Evolutionary conservation across 345 rosid species (phyloP), one percentile per base, ranked within the genome.

Genomic region (Lumnitzera littorea): DNA sequence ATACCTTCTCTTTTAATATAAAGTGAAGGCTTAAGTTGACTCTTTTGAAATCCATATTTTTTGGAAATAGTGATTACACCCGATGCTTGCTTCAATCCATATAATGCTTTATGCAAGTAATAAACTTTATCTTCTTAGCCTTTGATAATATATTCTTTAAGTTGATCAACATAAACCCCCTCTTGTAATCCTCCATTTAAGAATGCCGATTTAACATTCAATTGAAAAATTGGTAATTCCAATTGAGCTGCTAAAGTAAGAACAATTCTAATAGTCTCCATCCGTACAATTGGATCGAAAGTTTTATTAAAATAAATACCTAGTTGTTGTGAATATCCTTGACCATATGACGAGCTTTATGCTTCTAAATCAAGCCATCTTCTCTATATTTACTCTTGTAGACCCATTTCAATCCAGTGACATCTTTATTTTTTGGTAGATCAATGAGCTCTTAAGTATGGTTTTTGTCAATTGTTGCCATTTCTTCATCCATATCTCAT

Each of bases 251-350:
- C 48, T 12, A 48, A 15, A 13, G 48, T 20, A 52, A 67, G 43
- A 4, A 67, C 12, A 13, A 55, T 2, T 48, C 47, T 53, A 12
- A 67, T 20, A 20, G 20, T 20, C 1, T 20, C 20, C 20, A 20
- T 20, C 20, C 1, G 20, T 20, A 1, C 20, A 20, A 20, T 20
- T 2, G 41, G 66, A 15, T 50, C 24, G 25, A 67, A 60, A 3
- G 62, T 46, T 17, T 67, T 24, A 4, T 61, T 29, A 13, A 53
- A 61, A 17, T 56, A n/a, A 3, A 50, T 50, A 23, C 0, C 52
- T 13, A n/a, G 16, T 13, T 56, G n/a, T 55, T 54, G 60, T 20
- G 24, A 24, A 20, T 64, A 64, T 17, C 46, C 47, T 20, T 66
- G 0, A 3, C 64, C 0, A 66, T 46, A 5, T 51, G 23, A n/a